These are phyloP conservation scores for Bryoglossum gracile DNA, from an alignment of 495 filamentous ascomycete genomes.

Conservation along the genomic window DNA sequence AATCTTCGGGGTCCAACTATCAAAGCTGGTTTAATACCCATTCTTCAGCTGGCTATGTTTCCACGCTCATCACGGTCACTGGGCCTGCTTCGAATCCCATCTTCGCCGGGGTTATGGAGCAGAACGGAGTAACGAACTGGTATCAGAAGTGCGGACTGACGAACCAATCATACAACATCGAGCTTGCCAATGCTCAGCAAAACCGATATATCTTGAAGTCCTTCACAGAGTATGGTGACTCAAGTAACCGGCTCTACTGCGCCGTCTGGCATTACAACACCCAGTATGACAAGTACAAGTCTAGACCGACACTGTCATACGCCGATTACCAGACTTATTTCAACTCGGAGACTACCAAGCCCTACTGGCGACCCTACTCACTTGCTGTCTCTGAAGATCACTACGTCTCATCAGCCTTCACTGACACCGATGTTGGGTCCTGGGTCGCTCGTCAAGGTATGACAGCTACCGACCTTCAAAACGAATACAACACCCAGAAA, in stretches of 20 bases:
- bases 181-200: not conserved
- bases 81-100: not conserved
- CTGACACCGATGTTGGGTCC: conserved; percentile 13
- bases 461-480: conserved; percentile 3
- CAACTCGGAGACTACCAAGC: conserved; percentile 11
- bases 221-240: conserved; percentile 1
- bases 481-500: conserved; percentile 7
- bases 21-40: conserved; percentile 7
- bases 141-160: conserved; percentile 7
- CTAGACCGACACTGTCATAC: not conserved
- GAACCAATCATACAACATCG: not conserved
- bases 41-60: not conserved
- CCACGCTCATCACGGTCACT: conserved; percentile 2
- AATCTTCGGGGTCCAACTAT: not conserved
- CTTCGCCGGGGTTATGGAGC: conserved; percentile 9
- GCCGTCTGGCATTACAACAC: conserved; percentile 2
- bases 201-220: conserved; percentile 6
- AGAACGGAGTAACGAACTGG: conserved; percentile 10
- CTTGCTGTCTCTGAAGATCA: conserved; percentile 10
- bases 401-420: conserved; percentile 4
- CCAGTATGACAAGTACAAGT: conserved; percentile 6
- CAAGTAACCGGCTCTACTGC: conserved; percentile 3
- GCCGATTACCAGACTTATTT: conserved; percentile 8
- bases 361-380: conserved; percentile 9
- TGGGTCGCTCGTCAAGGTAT: conserved; percentile 11